Conservation (phyloP, 495 filamentous ascomycete species). For the Aspergillus campestris region DNA sequence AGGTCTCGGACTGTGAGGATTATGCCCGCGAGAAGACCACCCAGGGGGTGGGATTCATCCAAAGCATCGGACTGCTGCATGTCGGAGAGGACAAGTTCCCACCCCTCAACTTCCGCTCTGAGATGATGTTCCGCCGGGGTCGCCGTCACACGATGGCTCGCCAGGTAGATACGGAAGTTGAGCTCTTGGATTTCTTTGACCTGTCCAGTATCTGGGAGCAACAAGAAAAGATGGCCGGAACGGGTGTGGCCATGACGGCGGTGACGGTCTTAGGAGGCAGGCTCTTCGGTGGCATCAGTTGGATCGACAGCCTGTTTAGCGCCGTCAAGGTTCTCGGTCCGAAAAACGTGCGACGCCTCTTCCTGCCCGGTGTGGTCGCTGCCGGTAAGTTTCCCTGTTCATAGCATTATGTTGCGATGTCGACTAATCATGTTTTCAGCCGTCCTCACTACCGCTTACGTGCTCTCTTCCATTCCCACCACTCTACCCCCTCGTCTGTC, state of each 20-base stretch:
- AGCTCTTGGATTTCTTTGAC: slow-evolving; percentile 91
- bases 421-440: slow-evolving; percentile 44
- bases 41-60: slow-evolving; percentile 76
- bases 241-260: slow-evolving; percentile 87
- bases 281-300: slow-evolving; percentile 72
- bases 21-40: slow-evolving; percentile 72
- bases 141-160: slow-evolving; percentile 70
- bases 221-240: slow-evolving; percentile 89
- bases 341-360: slow-evolving; percentile 70
- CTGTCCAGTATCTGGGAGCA: slow-evolving; percentile 69
- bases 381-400: slow-evolving; percentile 52
- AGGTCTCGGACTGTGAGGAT: slow-evolving; percentile 74
- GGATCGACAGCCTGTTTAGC: slow-evolving; percentile 80
- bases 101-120: slow-evolving; percentile 74
- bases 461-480: slow-evolving; percentile 75
- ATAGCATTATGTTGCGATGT: neutral
- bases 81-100: slow-evolving; percentile 73
- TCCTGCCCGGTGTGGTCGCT: slow-evolving; percentile 69
- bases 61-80: slow-evolving; percentile 78
- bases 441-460: slow-evolving; percentile 63
- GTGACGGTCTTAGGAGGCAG: slow-evolving; percentile 78
- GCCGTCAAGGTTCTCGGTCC: slow-evolving; percentile 73
- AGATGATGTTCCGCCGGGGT: slow-evolving; percentile 79
- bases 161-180: slow-evolving; percentile 78
- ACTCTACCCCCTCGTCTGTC: slow-evolving; percentile 83